Evolutionary conservation across 2,329 filamentous ascomycete species (phyloP).

Genomic region (Endoconidiophora polonica): DNA sequence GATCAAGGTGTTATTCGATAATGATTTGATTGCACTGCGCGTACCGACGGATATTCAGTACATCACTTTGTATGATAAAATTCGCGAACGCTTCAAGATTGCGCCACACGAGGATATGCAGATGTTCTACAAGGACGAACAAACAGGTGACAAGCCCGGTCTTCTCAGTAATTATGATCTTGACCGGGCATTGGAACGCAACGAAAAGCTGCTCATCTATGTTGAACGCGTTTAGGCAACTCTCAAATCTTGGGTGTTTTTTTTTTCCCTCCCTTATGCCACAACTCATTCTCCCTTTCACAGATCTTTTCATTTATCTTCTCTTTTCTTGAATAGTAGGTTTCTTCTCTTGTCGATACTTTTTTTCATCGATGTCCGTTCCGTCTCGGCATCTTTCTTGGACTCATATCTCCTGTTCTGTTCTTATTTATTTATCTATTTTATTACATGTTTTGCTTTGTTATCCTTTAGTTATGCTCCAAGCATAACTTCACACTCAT

Average conservation of each 20-base stretch:
- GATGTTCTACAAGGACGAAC: constrained; percentile 76
- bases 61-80: constrained; percentile 63
- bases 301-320: neutral
- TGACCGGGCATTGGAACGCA: constrained; percentile 61
- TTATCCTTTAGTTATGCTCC: too few species aligned
- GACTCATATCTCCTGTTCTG: too few species aligned
- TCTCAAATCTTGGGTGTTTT: neutral
- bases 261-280: neutral
- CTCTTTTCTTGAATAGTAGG: neutral
- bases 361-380: too few species aligned
- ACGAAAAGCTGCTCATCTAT: constrained; percentile 72
- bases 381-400: neutral
- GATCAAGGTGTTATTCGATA: constrained; percentile 87
- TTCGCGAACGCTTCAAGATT: constrained; percentile 69
- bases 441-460: neutral
- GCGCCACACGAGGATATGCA: constrained; percentile 50
- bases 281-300: neutral
- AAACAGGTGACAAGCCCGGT: constrained; percentile 54
- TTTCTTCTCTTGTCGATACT: neutral
- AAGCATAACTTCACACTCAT: too few species aligned
- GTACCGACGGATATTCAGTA: constrained; percentile 69
- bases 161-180: constrained; percentile 69
- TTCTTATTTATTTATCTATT: neutral
- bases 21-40: constrained; percentile 80
- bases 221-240: constrained; percentile 34